These are phyloP conservation scores for Sistotremastrum suecicum DNA, from an alignment of 768 basidiomycete genomes.

Conservation along the genomic window DNA sequence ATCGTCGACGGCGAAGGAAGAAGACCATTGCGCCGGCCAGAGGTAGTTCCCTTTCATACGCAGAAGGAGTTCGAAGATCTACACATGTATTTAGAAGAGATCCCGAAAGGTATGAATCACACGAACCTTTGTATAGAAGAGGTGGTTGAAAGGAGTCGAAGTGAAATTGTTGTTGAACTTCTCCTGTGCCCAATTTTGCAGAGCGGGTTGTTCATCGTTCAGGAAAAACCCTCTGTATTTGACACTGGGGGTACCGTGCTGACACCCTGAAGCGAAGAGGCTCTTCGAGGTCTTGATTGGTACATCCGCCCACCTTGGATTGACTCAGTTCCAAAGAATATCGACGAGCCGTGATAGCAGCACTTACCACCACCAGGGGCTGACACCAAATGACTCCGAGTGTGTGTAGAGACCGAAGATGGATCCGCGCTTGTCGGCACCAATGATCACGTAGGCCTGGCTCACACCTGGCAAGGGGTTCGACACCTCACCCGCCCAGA, in stretches of 20 bases:
- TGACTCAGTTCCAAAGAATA: neutral
- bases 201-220: constrained; percentile 63
- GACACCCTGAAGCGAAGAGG: constrained; percentile 26
- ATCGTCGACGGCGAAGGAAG: constrained; percentile 44
- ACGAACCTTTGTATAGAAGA: constrained; percentile 43
- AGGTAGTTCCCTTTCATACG: constrained; percentile 56
- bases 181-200: constrained; percentile 58
- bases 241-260: constrained; percentile 50
- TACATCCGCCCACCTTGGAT: constrained; percentile 65
- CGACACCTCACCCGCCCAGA: constrained; percentile 34
- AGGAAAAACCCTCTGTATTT: constrained; percentile 62
- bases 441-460: constrained; percentile 53
- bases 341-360: neutral
- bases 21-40: constrained; percentile 35
- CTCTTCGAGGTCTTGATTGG: constrained; percentile 35
- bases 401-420: constrained; percentile 56
- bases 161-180: constrained; percentile 50
- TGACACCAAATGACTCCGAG: constrained; percentile 58
- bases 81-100: constrained; percentile 6
- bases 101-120: constrained; percentile 8
- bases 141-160: constrained; percentile 45
- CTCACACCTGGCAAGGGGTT: constrained; percentile 43
- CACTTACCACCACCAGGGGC: constrained; percentile 53
- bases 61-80: constrained; percentile 51
- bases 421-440: constrained; percentile 55